These are phyloP conservation scores for Backusella mclennaniae DNA, from an alignment of 192 early-diverging fungal species.

Conservation along the genomic window DNA sequence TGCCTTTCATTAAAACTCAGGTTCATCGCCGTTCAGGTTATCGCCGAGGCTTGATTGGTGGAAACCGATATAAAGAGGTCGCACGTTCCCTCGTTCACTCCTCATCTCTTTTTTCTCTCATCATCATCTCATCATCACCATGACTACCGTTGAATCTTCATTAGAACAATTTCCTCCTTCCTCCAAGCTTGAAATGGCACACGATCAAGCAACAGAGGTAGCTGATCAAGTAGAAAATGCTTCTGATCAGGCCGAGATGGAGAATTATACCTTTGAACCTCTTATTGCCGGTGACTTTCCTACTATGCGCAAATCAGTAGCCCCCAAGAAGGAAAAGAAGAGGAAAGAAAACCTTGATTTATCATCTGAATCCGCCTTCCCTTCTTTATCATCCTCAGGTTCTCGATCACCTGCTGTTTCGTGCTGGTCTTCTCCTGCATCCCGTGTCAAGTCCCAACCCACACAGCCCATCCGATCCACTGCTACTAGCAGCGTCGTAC, in stretches of 20 bases:
- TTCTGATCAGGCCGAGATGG: constrained; percentile 21
- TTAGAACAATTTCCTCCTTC: constrained; percentile 28
- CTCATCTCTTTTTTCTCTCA: neutral
- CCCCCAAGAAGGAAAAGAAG: constrained; percentile 10
- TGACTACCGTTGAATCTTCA: neutral
- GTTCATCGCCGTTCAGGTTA: neutral
- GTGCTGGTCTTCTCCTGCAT: constrained; percentile 44
- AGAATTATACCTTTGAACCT: constrained; percentile 18
- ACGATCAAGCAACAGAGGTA: constrained; percentile 26
- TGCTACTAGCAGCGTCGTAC: constrained; percentile 27
- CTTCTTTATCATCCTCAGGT: constrained; percentile 59
- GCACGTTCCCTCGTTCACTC: neutral
- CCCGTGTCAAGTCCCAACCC: constrained; percentile 30
- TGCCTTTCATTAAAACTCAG: neutral
- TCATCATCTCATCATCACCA: neutral
- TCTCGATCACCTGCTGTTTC: constrained; percentile 24
- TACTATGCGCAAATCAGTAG: constrained; percentile 16
- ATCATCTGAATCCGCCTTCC: constrained; percentile 68
- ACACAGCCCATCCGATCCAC: constrained; percentile 5
- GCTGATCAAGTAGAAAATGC: neutral
- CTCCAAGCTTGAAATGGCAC: constrained; percentile 27
- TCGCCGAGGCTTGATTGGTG: neutral
- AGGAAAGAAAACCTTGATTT: constrained; percentile 44
- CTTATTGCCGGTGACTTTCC: constrained; percentile 28
- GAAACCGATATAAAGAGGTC: neutral